phyloP scores from a whole-genome alignment of 2,329 filamentous ascomycete species.

The Stachybotrys elegans region DNA sequence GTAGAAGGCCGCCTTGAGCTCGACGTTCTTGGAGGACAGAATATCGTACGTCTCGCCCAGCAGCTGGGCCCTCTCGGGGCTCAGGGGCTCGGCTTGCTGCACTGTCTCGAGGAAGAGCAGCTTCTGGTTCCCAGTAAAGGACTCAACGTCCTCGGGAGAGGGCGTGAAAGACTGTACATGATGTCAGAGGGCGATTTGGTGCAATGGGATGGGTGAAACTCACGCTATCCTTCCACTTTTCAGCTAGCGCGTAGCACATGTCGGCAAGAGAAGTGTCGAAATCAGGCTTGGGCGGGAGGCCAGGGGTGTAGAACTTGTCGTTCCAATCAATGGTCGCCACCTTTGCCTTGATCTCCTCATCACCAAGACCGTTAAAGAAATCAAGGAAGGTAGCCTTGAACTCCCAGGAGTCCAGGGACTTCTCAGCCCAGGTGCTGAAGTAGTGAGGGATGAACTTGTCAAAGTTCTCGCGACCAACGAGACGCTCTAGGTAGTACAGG shows the following conservation, averaged over 20 bases:
- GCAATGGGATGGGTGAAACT: conserved; percentile 23
- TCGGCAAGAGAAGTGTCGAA: conserved; percentile 89
- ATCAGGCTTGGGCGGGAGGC: conserved; percentile 81
- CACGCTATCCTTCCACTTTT: conserved; percentile 69
- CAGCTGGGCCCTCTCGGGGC: conserved; percentile 57
- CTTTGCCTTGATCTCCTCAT: conserved; percentile 58
- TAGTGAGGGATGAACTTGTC: conserved; percentile 96
- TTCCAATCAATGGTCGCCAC: conserved; percentile 82
- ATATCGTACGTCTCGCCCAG: conserved; percentile 76
- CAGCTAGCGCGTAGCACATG: conserved; percentile 74
- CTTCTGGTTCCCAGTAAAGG: conserved; percentile 80
- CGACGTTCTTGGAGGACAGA: conserved; percentile 72
- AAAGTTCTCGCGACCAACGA: conserved; percentile 81
- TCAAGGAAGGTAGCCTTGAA: conserved; percentile 85
- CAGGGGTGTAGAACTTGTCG: conserved; percentile 79
- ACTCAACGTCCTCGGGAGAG: conserved; percentile 59
- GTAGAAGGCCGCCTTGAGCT: conserved; percentile 77
- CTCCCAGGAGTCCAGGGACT: conserved; percentile 88
- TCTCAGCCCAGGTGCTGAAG: conserved; percentile 77
- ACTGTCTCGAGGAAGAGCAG: conserved; percentile 85
- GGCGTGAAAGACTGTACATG: conserved; percentile 54
- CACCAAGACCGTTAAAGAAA: conserved; percentile 68
- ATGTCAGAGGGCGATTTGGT: conserved; percentile 18
- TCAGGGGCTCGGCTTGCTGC: conserved; percentile 59
- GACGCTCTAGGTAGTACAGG: conserved; percentile 81